These are phyloP conservation scores for Grosmannia serpens DNA, from an alignment of 2,329 filamentous ascomycete species.

Conservation along the genomic window DNA sequence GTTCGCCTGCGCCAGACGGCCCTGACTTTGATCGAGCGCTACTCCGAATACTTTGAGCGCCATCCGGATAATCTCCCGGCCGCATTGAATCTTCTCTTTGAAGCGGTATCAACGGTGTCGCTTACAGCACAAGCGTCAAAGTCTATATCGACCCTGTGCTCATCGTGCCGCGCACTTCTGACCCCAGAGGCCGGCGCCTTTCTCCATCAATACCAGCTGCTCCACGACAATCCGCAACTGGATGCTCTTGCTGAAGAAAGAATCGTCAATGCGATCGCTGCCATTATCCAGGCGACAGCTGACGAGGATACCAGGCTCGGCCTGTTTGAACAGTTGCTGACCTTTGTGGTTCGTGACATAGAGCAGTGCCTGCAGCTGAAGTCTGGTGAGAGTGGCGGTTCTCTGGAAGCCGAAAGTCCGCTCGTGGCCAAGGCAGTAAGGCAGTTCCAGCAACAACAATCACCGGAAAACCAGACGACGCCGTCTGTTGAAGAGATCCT, in stretches of 20 bases:
- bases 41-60: constrained; percentile 65
- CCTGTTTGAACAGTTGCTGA: constrained; percentile 46
- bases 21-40: constrained; percentile 58
- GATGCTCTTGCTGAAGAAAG: constrained; percentile 62
- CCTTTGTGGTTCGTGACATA: constrained; percentile 53
- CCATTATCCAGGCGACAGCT: constrained; percentile 61
- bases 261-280: constrained; percentile 62
- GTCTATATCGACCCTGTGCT: constrained; percentile 64
- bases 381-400: constrained; percentile 12
- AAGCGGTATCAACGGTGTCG: constrained; percentile 47
- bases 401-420: constrained; percentile 3
- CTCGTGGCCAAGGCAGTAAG: constrained; percentile 14
- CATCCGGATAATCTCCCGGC: constrained; percentile 55
- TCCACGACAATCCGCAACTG: constrained; percentile 46
- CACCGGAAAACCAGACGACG: background rate
- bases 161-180: constrained; percentile 60
- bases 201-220: constrained; percentile 57
- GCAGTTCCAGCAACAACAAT: constrained; percentile 11
- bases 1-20: constrained; percentile 55
- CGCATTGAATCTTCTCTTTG: constrained; percentile 64
- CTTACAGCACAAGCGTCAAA: constrained; percentile 60
- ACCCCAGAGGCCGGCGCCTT: constrained; percentile 57
- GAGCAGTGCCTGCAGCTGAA: constrained; percentile 27
- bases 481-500: constrained; percentile 29
- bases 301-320: constrained; percentile 41